Percentiles rank a stretch among this genome's conserved stretches.
These are phyloP conservation scores for Boletus sp. DNA, from an alignment of 1,284 basidiomycete species.

Conservation along the genomic window DNA sequence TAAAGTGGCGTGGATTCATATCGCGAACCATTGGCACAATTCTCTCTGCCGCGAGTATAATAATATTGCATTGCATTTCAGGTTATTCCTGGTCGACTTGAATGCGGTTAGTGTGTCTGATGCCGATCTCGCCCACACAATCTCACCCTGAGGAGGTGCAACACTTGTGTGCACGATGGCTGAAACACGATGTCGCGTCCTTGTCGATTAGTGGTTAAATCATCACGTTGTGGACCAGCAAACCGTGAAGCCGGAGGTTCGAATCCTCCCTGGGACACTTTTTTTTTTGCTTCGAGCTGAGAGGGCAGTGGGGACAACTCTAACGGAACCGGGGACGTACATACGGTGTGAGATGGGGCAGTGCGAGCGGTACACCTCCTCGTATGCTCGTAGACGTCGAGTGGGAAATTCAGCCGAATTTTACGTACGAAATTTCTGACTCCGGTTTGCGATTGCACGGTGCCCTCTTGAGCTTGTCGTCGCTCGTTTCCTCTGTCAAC, in stretches of 20 bases:
- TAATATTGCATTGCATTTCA: too few relatives aligned
- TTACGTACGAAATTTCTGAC: conserved; percentile 29
- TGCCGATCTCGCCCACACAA: too few relatives aligned
- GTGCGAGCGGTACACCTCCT: too few relatives aligned
- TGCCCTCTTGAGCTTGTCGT: neutral
- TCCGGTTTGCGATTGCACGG: conserved; percentile 26
- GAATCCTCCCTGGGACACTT: conserved; percentile 39
- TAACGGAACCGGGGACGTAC: conserved; percentile 3
- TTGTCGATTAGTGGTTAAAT: conserved; percentile 43
- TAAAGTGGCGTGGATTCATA: conserved; percentile 14
- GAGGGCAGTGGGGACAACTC: too few relatives aligned
- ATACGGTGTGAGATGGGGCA: too few relatives aligned
- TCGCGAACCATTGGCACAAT: conserved; percentile 27
- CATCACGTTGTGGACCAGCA: conserved; percentile 38
- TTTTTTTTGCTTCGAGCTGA: too few relatives aligned
- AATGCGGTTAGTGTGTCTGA: neutral
- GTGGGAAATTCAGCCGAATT: conserved; percentile 9
- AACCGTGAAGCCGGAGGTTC: conserved; percentile 38
- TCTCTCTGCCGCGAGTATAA: too few relatives aligned
- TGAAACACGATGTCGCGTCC: conserved; percentile 12
- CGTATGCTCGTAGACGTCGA: too few relatives aligned
- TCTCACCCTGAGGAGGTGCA: neutral
- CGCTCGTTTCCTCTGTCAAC: conserved; percentile 12
- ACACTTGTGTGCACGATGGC: neutral
- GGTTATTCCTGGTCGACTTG: neutral